Base-by-base conservation (phyloP, 345 rosid species). In the Physaria fendleri region DNA sequence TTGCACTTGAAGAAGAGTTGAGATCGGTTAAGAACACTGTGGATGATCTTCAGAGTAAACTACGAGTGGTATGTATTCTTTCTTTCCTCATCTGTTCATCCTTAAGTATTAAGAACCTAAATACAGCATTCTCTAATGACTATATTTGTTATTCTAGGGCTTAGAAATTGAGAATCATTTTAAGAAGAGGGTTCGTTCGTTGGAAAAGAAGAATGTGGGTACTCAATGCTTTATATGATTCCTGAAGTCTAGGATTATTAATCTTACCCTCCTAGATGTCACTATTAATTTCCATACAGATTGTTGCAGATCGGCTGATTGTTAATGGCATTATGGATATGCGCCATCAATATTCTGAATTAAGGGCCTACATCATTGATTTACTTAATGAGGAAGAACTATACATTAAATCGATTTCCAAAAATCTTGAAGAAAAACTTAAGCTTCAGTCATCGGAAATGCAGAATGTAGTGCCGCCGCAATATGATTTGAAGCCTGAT, bases 81-180 rank as follows among this genome's bases (percentile, higher is more conserved):
- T 34, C 55, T 77, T 21, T 30, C 30, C 32, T 69, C 39, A 32
- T 62, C 14, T 29, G 6, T 37, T 35, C 49, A 34, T 53, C 43
- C 37, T 61, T 28, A 22, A 21, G 17, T 37, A 45, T 1, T 45
- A 46, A 9, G 1, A 40, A 32, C 35, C 45, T 25, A 47, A 25
- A 32, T 22, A 44, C 27, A 47, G 3, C 59, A 23, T 70, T 9
- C 40, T 40, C 45, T 46, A 12, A 70, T 16, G 2, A n/a, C 20
- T 52, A 33, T 14, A 68, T 78, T 44, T 79, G 69, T 21, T 62
- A 42, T 46, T 58, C 34, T 50, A 94, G 97, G 97, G 96, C 39
- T 38, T 94, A 83, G 95, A 90, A 72, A 94, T 94, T 37, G 99
- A 94, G 78, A 94, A 79, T 25, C 99, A 94, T 71, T 75, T 94